phyloP scores from a whole-genome alignment of 2,329 filamentous ascomycete genomes.

The Fusarium verrucosum region DNA sequence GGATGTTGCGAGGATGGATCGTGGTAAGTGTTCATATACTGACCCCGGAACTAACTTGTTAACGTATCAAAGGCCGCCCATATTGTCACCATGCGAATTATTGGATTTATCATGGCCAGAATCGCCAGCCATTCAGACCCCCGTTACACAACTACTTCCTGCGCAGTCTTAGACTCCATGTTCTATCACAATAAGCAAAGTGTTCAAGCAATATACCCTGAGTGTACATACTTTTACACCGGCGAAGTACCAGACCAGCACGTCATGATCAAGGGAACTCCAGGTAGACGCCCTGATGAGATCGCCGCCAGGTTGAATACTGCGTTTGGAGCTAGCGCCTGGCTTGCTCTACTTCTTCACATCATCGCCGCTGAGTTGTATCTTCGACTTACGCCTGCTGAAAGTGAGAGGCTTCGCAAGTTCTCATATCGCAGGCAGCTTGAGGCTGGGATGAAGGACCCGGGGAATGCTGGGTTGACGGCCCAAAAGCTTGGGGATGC shows the following conservation, averaged over 20 bases:
- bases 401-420: slow-evolving; percentile 62
- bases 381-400: slow-evolving; percentile 62
- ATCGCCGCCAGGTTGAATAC: slow-evolving; percentile 56
- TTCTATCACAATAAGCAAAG: slow-evolving; percentile 41
- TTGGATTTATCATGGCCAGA: slow-evolving; percentile 54
- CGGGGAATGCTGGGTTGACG: slow-evolving; percentile 58
- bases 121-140: slow-evolving; percentile 48
- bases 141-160: slow-evolving; percentile 50
- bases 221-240: slow-evolving; percentile 54
- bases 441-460: slow-evolving; percentile 61
- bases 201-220: slow-evolving; percentile 53
- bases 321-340: slow-evolving; percentile 62
- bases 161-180: slow-evolving; percentile 59
- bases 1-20: slow-evolving; percentile 68
- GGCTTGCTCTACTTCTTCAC: slow-evolving; percentile 63
- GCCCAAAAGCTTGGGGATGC: slow-evolving; percentile 38
- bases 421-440: slow-evolving; percentile 66
- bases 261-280: slow-evolving; percentile 48
- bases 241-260: slow-evolving; percentile 22
- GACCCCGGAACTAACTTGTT: not conserved
- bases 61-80: slow-evolving; percentile 48
- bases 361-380: slow-evolving; percentile 58
- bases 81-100: slow-evolving; percentile 63
- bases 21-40: slow-evolving; percentile 47
- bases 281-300: slow-evolving; percentile 39